Percentiles rank a stretch among this genome's conserved stretches.
Evolutionary conservation across 2,329 filamentous ascomycete species (phyloP).

Genomic region (Herpotrichia juniperi): DNA sequence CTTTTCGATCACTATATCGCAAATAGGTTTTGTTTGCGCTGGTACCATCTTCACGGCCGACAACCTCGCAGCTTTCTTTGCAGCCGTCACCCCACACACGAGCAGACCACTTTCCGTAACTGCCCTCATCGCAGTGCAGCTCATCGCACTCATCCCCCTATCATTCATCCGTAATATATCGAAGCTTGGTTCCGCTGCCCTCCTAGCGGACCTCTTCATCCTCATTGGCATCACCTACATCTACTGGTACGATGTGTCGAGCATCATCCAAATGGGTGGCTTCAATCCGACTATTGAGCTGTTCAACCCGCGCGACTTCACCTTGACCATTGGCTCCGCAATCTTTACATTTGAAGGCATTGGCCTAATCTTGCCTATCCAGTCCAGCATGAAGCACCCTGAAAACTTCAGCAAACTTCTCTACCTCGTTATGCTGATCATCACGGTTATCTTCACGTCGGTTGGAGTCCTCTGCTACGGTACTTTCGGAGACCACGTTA

Average conservation of each 20-base stretch:
- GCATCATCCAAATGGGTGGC: conserved; percentile 60
- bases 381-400: conserved; percentile 75
- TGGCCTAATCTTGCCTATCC: conserved; percentile 76
- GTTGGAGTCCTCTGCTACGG: conserved; percentile 77
- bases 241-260: conserved; percentile 71
- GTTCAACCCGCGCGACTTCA: conserved; percentile 73
- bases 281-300: conserved; percentile 66
- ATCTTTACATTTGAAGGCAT: conserved; percentile 84
- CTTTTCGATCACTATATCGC: conserved; percentile 73
- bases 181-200: conserved; percentile 71
- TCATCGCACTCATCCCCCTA: conserved; percentile 69
- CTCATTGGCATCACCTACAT: conserved; percentile 74
- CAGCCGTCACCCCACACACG: conserved; percentile 62
- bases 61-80: conserved; percentile 71
- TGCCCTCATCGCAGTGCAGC: conserved; percentile 69
- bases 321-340: conserved; percentile 73
- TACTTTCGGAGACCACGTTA: conserved; percentile 71
- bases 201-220: conserved; percentile 75
- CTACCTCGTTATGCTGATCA: conserved; percentile 72
- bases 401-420: conserved; percentile 71
- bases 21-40: conserved; percentile 79
- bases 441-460: conserved; percentile 74
- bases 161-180: conserved; percentile 76
- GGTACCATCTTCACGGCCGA: conserved; percentile 80
- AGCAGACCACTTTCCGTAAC: conserved; percentile 59